Base-by-base conservation (phyloP, 75 land plant species). In the Adiantum capillusveneris region DNA sequence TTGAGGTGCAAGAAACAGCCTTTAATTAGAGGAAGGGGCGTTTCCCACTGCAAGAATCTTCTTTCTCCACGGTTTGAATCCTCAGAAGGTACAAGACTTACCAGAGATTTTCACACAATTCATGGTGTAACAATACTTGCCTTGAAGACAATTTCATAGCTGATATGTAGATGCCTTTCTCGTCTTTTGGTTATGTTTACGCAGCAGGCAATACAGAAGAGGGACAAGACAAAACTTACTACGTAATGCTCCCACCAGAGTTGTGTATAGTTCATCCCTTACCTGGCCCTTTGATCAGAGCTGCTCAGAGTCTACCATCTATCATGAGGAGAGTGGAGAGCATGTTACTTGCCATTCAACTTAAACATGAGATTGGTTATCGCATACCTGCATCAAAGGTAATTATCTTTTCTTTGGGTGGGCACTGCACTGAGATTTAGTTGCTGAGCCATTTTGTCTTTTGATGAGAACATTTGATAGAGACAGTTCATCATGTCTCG, bases 241-340 rank as follows among this genome's bases (percentile, higher is more conserved):
- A 87, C 67, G 99, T 95, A 16, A 90, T 80, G 79, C 77, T 95
- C 11, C 99, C 99, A 34, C 92, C 99, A 19, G 99, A 95, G 58
- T 70, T 95, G 20, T 95, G 99, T 61, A 67, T 90, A 62, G 77
- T 95, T n/a, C 99, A 95, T 64, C 92, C 99, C 44, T 84, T 95
- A 57, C 81, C 99, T 55, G 99, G 99, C 44, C 73, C 84, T 49
- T 85, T 95, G 67, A 93, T 95, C 57, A 79, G 97, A 50, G 89
- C 89, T 60, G 99, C 99, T 1, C 99, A 95, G 63, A 64, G 99
- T 43, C 63, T 95, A 50, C 99, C 99, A 1, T 95, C 99, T 16
- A 84, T 95, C 44, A 95, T 95, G 99, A 79, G 91, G 56, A 80
- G 97, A 63, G 88, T 95, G 25, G 99, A 95, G 65, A 95, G 99